Evolutionary conservation across 2,329 filamentous ascomycete species (phyloP), one percentile per base, ranked within the genome.

Genomic region (Pseudocercospora fijiensis): DNA sequence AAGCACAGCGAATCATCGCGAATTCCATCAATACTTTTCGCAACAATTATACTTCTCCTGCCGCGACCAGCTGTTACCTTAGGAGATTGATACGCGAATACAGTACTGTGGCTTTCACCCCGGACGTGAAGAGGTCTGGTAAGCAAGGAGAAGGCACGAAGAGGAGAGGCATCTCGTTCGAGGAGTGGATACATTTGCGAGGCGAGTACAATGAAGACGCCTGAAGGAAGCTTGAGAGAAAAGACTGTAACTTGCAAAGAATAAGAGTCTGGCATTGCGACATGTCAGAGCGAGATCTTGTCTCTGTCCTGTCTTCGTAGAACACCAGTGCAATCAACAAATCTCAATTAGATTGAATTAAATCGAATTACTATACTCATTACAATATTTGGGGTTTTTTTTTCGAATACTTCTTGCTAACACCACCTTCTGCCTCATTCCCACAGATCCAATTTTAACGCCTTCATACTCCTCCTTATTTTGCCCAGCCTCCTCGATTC

Each of bases 1-100:
- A 70, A 20, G 68, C 71, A n/a, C 57, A 72, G 27, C 26, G 37
- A 13, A 72, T 76, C 13, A 71, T 72, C 9, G 58, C 69, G 4
- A 74, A 73, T 57, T 65, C 65, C 2, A 61, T 69, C 4, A 58
- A 62, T 9, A 71, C 69, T 2, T 75, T 76, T 56, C 64, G 73
- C 4, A 66, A 69, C 7, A 61, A 68, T 6, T 73, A 74, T 49
- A 52, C 70, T 1, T 73, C 72, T 3, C 66, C 69, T 27, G 72
- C 73, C 0, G 74, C 73, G 3, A 68, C 70, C n/a, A 68, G 72
- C 10, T 76, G 74, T 61, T 76, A 76, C 56, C 69, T 73, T 61
- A 65, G 73, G 9, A 60, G 60, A 22, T 45, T 76, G 55, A 67
- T 76, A n/a, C 22, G 60, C 10, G 67, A 64, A 9, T 75, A 73